A percentile compares a stretch with the other conserved stretches of the same genome.
Conservation (phyloP, 768 basidiomycete species). For the Phanerochaete carnosa region DNA sequence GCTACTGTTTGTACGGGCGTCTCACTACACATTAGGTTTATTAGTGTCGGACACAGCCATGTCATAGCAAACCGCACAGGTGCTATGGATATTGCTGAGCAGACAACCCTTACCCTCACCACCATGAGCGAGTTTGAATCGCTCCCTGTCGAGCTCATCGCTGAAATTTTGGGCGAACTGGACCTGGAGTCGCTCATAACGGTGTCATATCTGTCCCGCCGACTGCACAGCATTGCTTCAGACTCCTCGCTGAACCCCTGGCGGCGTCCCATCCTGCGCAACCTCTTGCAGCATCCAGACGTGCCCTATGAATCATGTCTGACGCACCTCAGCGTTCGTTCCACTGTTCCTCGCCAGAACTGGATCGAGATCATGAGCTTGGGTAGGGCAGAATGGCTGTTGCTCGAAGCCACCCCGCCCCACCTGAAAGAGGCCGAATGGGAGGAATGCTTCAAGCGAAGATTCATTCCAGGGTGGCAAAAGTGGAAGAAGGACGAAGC, state of each 20-base stretch:
- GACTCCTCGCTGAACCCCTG: conserved; percentile 72
- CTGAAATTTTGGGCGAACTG: conserved; percentile 66
- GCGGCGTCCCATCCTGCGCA: conserved; percentile 65
- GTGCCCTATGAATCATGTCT: conserved; percentile 47
- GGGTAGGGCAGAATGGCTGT: conserved; percentile 57
- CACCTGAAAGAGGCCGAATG: conserved; percentile 64
- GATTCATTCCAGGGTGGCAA: conserved; percentile 76
- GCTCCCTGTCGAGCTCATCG: conserved; percentile 76
- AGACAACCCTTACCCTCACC: background rate
- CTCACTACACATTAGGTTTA: background rate
- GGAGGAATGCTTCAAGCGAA: conserved; percentile 68
- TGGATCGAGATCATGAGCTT: conserved; percentile 75
- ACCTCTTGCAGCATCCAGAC: conserved; percentile 34
- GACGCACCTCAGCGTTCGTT: conserved; percentile 58
- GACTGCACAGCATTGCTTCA: conserved; percentile 54
- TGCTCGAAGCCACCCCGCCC: conserved; percentile 67
- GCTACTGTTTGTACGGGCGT: background rate
- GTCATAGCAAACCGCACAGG: background rate
- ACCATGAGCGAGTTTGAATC: conserved; percentile 32
- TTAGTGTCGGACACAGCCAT: background rate
- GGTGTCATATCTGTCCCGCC: conserved; percentile 58
- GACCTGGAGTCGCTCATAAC: conserved; percentile 58
- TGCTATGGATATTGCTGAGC: background rate
- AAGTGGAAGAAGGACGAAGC: conserved; percentile 59
- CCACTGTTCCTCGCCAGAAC: conserved; percentile 68